These are phyloP conservation scores for Colletotrichum lini DNA, from an alignment of 2,329 filamentous ascomycete genomes.

Conservation along the genomic window DNA sequence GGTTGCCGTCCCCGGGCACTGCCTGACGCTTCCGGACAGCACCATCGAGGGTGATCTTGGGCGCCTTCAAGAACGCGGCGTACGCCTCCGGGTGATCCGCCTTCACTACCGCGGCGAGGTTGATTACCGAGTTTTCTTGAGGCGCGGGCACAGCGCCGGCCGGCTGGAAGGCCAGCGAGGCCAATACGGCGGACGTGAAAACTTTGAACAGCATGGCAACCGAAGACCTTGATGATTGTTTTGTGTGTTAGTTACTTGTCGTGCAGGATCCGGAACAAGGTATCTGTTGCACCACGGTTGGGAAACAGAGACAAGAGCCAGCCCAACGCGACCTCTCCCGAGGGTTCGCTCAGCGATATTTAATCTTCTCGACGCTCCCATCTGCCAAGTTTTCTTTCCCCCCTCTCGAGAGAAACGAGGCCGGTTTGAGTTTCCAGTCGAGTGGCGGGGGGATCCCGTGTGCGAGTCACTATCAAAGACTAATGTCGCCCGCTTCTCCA, in stretches of 20 bases:
- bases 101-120: conserved; percentile 5
- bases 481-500: not conserved
- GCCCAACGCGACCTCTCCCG: not conserved
- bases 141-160: conserved; percentile 2
- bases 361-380: not conserved
- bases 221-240: not conserved
- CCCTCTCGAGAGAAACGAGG: not conserved
- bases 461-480: conserved; percentile 10
- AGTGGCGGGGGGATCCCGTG: not conserved
- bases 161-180: conserved; percentile 13
- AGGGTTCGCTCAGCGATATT: not conserved
- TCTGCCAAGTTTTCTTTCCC: not conserved
- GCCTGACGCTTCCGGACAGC: conserved; percentile 16
- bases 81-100: conserved; percentile 26
- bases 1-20: conserved; percentile 27
- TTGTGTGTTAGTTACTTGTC: not conserved
- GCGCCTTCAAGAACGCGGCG: conserved; percentile 25
- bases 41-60: conserved; percentile 7
- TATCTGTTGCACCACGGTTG: not conserved
- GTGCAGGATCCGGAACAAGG: not conserved
- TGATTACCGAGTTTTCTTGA: not conserved
- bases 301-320: not conserved
- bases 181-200: conserved; percentile 14
- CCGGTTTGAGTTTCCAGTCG: conserved; percentile 6
- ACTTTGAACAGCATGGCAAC: conserved; percentile 22